Evolutionary conservation across 495 filamentous ascomycete genomes (phyloP), one percentile per base, ranked within the genome.

Genomic region (Durotheca rogersii): DNA sequence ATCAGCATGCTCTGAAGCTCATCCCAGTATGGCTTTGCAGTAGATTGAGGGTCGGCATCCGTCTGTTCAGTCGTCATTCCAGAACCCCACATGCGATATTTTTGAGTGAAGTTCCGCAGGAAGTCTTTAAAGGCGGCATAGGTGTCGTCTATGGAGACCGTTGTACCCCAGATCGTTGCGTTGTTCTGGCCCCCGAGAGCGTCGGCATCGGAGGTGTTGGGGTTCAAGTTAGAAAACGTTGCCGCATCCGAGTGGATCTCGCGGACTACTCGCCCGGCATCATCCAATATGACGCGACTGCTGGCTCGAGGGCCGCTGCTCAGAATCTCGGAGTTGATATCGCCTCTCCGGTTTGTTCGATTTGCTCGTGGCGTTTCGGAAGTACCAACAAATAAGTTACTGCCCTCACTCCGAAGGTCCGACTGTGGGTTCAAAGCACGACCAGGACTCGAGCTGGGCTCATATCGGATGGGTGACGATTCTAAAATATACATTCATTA

Each of bases 151-250:
- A 97, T 84, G 1, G 92, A 94, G 47, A 99, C 87, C 38, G 95
- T 97, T 36, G 93, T 97, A 63, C 94, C 93, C 94, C 94, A 99
- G 48, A 99, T 91, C 30, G 95, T 82, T 47, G 87, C 79, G 36
- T 85, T 85, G 30, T 84, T 87, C 50, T 75, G 79, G 7, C 90
- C 90, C 33, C 88, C 89, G 41, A 96, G 83, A 1, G 81, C 85
- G 62, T 96, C 86, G 0, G 90, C 90, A 64, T 99, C 93, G 1
- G 90, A 95, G 7, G 94, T 97, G 44, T 82, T 83, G 1, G 89
- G 89, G 58, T 95, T 84, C 48, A 88, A 66, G 62, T 94, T 93
- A 0, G 89, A 88, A 67, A 94, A 96, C 0, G 91, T 90, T 18
- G 78, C 76, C 3, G 89, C 85, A 66, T 95, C 89, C 1, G 89